A percentile compares a stretch with the other conserved stretches of the same genome.
Evolutionary conservation across 164 flowering plant genomes (phyloP).

Genomic region (Brasenia schreberi): DNA sequence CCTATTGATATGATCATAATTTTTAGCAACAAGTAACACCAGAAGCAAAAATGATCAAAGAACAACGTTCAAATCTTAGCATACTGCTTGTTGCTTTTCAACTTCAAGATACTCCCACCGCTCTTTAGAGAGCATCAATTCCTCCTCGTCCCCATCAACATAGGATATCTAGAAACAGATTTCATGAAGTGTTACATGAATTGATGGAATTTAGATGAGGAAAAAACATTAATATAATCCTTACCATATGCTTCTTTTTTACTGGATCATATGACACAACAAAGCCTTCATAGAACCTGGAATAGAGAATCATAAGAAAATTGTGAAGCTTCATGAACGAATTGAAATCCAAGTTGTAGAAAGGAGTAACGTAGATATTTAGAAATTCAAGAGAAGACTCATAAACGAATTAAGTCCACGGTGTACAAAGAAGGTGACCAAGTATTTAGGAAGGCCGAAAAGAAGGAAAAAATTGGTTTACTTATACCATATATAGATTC

Average conservation of each 20-base stretch:
- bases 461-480: no score
- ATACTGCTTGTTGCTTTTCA: slow-evolving; percentile 1
- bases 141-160: slow-evolving; percentile 68
- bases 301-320: slow-evolving; percentile 3
- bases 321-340: no score
- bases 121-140: slow-evolving; percentile 37
- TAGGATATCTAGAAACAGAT: slow-evolving; percentile 39
- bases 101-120: slow-evolving; percentile 32
- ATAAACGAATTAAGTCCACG: no score
- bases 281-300: slow-evolving; percentile 70
- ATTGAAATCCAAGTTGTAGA: no score
- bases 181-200: neutral
- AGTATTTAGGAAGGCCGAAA: no score
- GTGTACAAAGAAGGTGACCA: no score
- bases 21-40: neutral
- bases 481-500: no score
- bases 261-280: slow-evolving; percentile 38
- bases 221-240: neutral
- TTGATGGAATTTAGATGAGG: neutral
- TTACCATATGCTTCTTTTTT: slow-evolving; percentile 59
- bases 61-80: neutral
- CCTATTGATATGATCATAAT: neutral
- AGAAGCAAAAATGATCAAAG: neutral
- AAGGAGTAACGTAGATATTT: no score
- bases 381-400: no score